Evolutionary conservation across 2,329 filamentous ascomycete genomes (phyloP).

Genomic region (Coniochaeta ligniaria): DNA sequence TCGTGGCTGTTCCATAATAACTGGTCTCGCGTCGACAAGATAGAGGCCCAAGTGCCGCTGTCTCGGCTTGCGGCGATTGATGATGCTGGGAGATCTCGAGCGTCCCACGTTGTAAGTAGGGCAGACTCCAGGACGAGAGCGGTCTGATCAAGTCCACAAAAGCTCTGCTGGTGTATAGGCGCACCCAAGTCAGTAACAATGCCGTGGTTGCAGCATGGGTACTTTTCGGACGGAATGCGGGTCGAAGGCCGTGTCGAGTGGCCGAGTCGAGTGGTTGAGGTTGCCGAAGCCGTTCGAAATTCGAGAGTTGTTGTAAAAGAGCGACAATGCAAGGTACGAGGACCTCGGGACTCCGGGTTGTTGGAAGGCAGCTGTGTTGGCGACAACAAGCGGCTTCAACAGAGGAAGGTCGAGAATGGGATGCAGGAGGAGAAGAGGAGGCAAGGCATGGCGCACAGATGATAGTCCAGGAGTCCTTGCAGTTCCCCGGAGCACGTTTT

Average conservation of each 20-base stretch:
- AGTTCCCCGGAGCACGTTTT: not conserved
- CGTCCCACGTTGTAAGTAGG: not conserved
- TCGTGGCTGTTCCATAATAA: slow-evolving; percentile 29
- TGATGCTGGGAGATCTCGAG: not conserved
- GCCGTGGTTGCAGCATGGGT: not conserved
- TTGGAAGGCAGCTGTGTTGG: not conserved
- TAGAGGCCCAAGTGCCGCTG: not conserved
- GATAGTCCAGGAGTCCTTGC: not conserved
- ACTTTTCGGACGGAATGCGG: not conserved
- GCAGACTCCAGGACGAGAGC: not conserved
- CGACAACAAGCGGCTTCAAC: not conserved
- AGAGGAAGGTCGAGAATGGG: not conserved
- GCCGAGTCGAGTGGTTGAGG: not conserved
- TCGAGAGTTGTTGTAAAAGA: not conserved
- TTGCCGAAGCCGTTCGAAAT: not conserved
- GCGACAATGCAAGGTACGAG: not conserved
- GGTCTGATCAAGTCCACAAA: not conserved
- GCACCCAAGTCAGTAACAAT: not conserved
- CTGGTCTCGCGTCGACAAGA: not conserved
- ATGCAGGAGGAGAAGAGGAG: not conserved
- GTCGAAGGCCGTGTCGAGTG: not conserved
- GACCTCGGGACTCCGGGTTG: not conserved
- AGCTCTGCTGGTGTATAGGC: not conserved
- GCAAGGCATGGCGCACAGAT: not conserved
- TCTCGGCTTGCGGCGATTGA: not conserved